These are phyloP conservation scores for Fusarium buharicum DNA, from an alignment of 2,329 filamentous ascomycete genomes.

Conservation along the genomic window DNA sequence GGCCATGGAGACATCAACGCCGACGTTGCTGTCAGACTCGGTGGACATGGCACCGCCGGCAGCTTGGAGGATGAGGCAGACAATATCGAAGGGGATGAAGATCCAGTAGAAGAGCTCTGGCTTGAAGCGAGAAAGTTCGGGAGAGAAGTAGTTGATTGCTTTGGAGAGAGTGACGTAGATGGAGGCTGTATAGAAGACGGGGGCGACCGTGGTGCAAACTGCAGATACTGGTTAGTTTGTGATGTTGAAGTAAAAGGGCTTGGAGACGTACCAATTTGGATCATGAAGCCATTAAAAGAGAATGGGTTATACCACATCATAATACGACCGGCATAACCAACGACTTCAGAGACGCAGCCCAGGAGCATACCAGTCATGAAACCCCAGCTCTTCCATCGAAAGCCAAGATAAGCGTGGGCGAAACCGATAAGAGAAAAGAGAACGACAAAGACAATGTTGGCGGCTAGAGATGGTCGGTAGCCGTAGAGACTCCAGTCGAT, in stretches of 20 bases:
- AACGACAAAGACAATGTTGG: constrained; percentile 63
- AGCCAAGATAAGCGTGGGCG: constrained; percentile 58
- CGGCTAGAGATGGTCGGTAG: constrained; percentile 64
- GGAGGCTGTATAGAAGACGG: constrained; percentile 65
- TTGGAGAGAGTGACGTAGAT: constrained; percentile 71
- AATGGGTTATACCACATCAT: constrained; percentile 68
- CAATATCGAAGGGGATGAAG: constrained; percentile 65
- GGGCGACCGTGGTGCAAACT: constrained; percentile 66
- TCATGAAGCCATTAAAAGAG: constrained; percentile 67
- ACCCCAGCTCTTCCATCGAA: constrained; percentile 59
- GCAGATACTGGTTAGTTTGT: constrained; percentile 2
- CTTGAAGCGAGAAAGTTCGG: constrained; percentile 56
- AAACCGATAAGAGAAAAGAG: constrained; percentile 58
- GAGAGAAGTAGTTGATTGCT: constrained; percentile 54
- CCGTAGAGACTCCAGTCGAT: constrained; percentile 61
- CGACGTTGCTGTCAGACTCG: constrained; percentile 46
- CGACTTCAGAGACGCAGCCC: constrained; percentile 66
- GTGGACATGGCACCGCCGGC: constrained; percentile 65
- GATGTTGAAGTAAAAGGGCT: too few relatives aligned
- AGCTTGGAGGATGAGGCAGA: constrained; percentile 68
- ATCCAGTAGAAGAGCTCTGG: constrained; percentile 58
- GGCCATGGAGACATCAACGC: constrained; percentile 56
- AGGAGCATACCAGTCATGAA: constrained; percentile 64
- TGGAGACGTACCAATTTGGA: constrained; percentile 66
- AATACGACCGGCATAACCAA: constrained; percentile 71